These are phyloP conservation scores for Fistulifera pelliculosa DNA, from an alignment of 108 stramenopile genomes.

Conservation along the genomic window DNA sequence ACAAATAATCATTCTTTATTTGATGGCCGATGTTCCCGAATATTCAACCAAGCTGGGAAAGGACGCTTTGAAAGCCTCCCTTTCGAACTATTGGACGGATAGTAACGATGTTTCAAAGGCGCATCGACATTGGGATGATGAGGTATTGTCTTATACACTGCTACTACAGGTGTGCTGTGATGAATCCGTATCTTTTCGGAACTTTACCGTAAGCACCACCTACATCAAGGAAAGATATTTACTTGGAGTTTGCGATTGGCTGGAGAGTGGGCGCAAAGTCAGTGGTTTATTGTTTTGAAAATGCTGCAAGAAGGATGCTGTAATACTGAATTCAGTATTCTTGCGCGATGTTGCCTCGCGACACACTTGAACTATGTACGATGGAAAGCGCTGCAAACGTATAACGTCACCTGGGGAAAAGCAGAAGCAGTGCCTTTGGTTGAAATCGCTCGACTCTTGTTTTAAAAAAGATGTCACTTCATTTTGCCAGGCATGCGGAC, in stretches of 20 bases:
- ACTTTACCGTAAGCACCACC: background rate
- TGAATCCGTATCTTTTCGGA: background rate
- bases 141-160: conserved; percentile 24
- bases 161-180: background rate
- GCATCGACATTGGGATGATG: conserved; percentile 12
- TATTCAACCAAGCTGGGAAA: conserved; percentile 12
- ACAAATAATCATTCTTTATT: conserved; percentile 17
- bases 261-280: background rate
- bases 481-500: too few species aligned
- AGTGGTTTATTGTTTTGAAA: background rate
- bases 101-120: background rate
- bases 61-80: conserved; percentile 22
- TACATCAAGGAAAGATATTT: background rate
- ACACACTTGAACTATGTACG: conserved; percentile 15
- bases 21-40: conserved; percentile 8
- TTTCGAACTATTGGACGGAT: conserved; percentile 26
- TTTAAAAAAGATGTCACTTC: too few species aligned
- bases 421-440: conserved; percentile 18
- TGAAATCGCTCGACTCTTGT: conserved; percentile 3
- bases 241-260: conserved; percentile 9
- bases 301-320: background rate
- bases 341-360: conserved; percentile 22
- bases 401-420: conserved; percentile 27
- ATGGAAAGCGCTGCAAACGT: conserved; percentile 26
- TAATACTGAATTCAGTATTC: background rate